Base-by-base conservation (phyloP, 1,284 basidiomycete species). In the Xerocomus cyaneibrunnescens region DNA sequence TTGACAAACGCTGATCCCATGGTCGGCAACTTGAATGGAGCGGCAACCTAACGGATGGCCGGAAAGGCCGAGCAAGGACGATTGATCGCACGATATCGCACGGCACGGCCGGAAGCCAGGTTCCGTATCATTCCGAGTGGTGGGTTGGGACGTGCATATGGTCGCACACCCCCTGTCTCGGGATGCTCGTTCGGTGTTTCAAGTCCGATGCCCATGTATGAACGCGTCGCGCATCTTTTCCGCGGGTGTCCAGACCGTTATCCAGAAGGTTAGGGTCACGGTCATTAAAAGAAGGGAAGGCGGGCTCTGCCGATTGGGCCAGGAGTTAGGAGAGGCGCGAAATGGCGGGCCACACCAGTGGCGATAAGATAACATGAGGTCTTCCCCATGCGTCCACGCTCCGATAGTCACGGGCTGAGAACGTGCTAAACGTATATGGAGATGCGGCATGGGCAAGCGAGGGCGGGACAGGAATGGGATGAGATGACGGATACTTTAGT, bases 281-380 rank as follows among this genome's bases (percentile, higher is more conserved):
- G 62, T 32, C 47, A 64, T 54, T 49, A 62, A 60, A 30, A 48
- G 36, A 44, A 46, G 58, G 19, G 32, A 35, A 28, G 35, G 25
- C 17, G 37, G 37, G 5, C 37, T 44, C 19, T 25, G 42, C 23
- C 39, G 48, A 57, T 49, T 53, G 30, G 51, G 34, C n/a, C 13
- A 27, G 25, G 36, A 30, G 21, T 46, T 30, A 35, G 46, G n/a
- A 53, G 48, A 58, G 38, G 31, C 19, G 23, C 13, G 14, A 34
- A 5, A 34, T 16, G 32, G 28, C 28, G 22, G 7, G 5, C n/a
- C 14, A 44, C 30, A 27, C 10, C 45, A 27, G 62, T 34, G 2
- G 41, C 41, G 48, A 67, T 65, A 61, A 63, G 64, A 67, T 62
- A 41, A 55, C 31, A 40, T 39, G 27, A 47, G n/a, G 22, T 12